Evolutionary conservation across 2,329 filamentous ascomycete species (phyloP).

Genomic region (Rutstroemia sydowiana): DNA sequence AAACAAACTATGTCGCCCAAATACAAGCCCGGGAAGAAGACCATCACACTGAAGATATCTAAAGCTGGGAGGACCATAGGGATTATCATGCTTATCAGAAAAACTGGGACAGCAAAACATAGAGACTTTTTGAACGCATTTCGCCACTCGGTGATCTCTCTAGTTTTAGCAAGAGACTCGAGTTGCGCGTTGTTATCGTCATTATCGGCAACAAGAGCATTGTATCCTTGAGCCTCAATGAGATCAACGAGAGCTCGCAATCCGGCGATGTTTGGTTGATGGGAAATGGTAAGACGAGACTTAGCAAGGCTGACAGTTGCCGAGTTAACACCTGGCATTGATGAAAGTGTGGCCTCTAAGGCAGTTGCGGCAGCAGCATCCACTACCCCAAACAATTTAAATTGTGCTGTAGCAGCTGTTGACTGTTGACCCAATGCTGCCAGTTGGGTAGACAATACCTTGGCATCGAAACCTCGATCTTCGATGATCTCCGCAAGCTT

Average conservation of each 20-base stretch:
- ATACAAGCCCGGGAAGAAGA: constrained; percentile 68
- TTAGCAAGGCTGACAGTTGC: constrained; percentile 67
- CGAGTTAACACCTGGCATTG: constrained; percentile 64
- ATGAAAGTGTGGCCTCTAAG: constrained; percentile 61
- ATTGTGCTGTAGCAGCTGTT: constrained; percentile 57
- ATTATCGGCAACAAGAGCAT: constrained; percentile 81
- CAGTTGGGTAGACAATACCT: constrained; percentile 67
- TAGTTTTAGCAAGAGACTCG: constrained; percentile 91
- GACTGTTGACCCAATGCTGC: constrained; percentile 48
- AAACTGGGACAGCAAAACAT: constrained; percentile 81
- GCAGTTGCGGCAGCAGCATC: constrained; percentile 64
- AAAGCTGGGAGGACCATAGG: constrained; percentile 74
- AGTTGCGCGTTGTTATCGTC: constrained; percentile 97
- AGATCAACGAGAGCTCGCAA: constrained; percentile 75
- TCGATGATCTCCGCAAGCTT: constrained; percentile 79
- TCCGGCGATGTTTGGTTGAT: constrained; percentile 65
- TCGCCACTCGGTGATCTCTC: constrained; percentile 91
- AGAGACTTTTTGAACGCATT: constrained; percentile 71
- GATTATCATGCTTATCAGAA: constrained; percentile 86
- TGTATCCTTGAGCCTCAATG: constrained; percentile 76
- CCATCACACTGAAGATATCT: constrained; percentile 64
- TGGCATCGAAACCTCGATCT: constrained; percentile 81
- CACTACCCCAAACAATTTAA: constrained; percentile 76
- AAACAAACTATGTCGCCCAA: constrained; percentile 84
- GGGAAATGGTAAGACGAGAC: constrained; percentile 65